These are phyloP conservation scores for Prunus dulcis DNA, from an alignment of 306 rosid genomes.

Conservation along the genomic window DNA sequence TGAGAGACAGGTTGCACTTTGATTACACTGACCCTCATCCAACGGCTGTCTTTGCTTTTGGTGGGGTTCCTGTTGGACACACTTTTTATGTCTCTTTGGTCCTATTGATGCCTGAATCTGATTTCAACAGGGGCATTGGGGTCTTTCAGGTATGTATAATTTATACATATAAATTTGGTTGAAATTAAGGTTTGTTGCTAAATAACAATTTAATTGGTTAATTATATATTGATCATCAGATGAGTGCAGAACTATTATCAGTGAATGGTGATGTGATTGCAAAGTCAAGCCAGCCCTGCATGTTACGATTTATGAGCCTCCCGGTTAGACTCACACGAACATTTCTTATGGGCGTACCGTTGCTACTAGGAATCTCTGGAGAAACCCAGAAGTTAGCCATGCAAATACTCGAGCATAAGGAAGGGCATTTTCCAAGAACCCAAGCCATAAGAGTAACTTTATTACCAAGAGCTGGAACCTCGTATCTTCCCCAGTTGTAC, in stretches of 20 bases:
- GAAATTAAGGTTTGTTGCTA: neutral
- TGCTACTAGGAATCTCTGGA: conserved; percentile 53
- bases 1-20: conserved; percentile 50
- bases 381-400: conserved; percentile 59
- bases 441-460: conserved; percentile 46
- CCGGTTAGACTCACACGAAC: conserved; percentile 63
- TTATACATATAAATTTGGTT: neutral
- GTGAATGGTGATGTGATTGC: conserved; percentile 45
- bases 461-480: conserved; percentile 68
- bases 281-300: conserved; percentile 72
- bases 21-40: conserved; percentile 71
- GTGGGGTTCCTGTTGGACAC: conserved; percentile 67
- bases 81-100: conserved; percentile 45
- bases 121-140: conserved; percentile 61
- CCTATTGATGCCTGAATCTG: conserved; percentile 82
- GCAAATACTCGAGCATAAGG: conserved; percentile 56
- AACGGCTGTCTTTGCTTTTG: conserved; percentile 42
- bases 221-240: conserved; percentile 29
- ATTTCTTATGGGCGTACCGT: conserved; percentile 54
- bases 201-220: neutral
- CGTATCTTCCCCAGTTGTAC: conserved; percentile 57
- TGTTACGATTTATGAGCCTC: conserved; percentile 66
- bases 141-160: conserved; percentile 70
- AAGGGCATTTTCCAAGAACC: conserved; percentile 47
- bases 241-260: conserved; percentile 60